Conservation (phyloP, 495 filamentous ascomycete species). For the Clohesyomyces aquaticus region DNA sequence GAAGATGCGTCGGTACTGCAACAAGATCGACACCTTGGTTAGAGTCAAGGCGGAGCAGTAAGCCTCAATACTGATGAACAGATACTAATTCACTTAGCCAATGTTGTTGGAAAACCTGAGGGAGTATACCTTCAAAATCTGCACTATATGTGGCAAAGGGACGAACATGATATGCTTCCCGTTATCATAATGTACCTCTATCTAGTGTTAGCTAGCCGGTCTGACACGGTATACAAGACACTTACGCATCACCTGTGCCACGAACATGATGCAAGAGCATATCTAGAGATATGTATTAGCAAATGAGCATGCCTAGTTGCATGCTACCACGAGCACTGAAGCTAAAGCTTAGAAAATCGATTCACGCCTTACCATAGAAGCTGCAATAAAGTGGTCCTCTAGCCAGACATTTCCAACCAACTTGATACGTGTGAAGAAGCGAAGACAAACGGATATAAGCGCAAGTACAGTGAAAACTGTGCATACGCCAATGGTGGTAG, state of each 20-base stretch:
- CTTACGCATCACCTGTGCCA: neutral
- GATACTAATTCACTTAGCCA: constrained; percentile 7
- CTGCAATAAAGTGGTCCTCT: constrained; percentile 18
- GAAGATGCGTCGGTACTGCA: constrained; percentile 23
- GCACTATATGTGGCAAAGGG: neutral
- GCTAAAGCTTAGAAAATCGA: no score
- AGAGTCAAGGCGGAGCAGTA: constrained; percentile 20
- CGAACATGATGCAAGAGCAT: neutral
- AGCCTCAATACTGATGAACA: constrained; percentile 16
- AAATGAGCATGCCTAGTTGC: no score
- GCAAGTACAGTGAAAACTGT: constrained; percentile 1
- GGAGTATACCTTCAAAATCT: constrained; percentile 3
- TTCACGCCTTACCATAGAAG: constrained; percentile 21
- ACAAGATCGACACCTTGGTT: constrained; percentile 20
- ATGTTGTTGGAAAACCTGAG: neutral
- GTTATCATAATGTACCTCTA: constrained; percentile 4
- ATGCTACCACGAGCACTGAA: no score
- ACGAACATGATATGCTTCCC: constrained; percentile 17
- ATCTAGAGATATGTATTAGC: no score
- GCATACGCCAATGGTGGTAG: neutral
- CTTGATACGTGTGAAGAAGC: constrained; percentile 19
- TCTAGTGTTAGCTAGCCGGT: neutral
- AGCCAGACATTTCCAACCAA: neutral
- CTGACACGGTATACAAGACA: neutral
- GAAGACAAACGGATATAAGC: constrained; percentile 16